Evolutionary conservation across 257 asterid genomes (phyloP).

Genomic region (Parsonsia alboflavescens): DNA sequence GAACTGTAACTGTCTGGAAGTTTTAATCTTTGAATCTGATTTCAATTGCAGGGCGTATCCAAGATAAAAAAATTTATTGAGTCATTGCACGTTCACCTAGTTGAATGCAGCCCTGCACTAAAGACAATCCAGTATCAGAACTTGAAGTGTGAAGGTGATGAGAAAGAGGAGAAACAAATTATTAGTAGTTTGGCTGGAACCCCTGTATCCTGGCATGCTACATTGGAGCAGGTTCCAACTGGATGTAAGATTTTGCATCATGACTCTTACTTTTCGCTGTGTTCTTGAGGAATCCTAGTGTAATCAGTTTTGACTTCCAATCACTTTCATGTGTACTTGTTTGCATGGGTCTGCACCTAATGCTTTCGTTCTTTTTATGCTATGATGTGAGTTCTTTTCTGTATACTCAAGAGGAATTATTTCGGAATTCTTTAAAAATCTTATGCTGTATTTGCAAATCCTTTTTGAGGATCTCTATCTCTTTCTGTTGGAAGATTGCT

Average conservation of each 20-base stretch:
- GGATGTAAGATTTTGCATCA: constrained; percentile 53
- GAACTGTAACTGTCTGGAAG: neutral
- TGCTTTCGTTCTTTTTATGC: neutral
- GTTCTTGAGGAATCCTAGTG: neutral
- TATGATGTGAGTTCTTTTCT: neutral
- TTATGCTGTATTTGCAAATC: constrained; percentile 8
- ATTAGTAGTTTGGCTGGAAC: constrained; percentile 58
- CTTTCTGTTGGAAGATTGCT: neutral
- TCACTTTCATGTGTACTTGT: neutral
- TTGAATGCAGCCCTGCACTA: constrained; percentile 89
- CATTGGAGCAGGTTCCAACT: constrained; percentile 80
- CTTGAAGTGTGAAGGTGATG: constrained; percentile 58
- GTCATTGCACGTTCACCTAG: constrained; percentile 76
- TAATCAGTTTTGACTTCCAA: neutral
- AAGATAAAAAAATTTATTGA: constrained; percentile 73
- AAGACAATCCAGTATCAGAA: constrained; percentile 67
- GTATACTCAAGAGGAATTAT: neutral
- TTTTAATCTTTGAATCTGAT: neutral
- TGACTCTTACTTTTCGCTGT: neutral
- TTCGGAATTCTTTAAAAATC: neutral
- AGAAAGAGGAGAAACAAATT: constrained; percentile 32
- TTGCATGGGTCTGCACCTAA: neutral
- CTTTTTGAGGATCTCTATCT: neutral
- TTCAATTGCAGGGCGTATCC: constrained; percentile 50
- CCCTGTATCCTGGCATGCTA: constrained; percentile 89